phyloP scores from a whole-genome alignment of 805 yeast species.

The Starmerella bombicola region DNA sequence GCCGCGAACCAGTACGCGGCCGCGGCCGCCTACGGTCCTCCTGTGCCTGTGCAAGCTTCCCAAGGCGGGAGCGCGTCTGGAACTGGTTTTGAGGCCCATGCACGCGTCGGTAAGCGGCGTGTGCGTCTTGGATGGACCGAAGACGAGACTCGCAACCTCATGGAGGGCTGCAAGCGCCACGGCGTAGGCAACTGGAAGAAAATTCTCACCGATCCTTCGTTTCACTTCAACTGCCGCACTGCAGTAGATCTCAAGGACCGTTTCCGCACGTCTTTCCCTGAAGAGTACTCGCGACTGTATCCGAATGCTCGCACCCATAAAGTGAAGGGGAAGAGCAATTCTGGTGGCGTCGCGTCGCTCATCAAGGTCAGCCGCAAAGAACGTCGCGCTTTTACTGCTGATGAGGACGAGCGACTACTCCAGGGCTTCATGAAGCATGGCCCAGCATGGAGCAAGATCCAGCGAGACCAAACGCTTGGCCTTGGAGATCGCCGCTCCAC shows the following conservation, averaged over 20 bases:
- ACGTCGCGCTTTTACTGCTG: constrained; percentile 33
- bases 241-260: constrained; percentile 38
- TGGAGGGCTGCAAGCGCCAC: constrained; percentile 34
- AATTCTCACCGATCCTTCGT: constrained; percentile 33
- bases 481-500: constrained; percentile 33
- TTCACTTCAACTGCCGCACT: constrained; percentile 33
- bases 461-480: constrained; percentile 31
- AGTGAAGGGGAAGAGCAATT: constrained; percentile 22
- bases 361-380: constrained; percentile 36
- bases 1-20: constrained; percentile 20
- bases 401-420: constrained; percentile 33
- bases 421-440: constrained; percentile 35
- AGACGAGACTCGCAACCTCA: constrained; percentile 32
- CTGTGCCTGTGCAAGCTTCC: constrained; percentile 16
- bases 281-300: constrained; percentile 34
- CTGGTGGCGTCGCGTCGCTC: constrained; percentile 22
- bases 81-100: constrained; percentile 13
- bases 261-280: constrained; percentile 36
- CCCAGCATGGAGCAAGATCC: constrained; percentile 37
- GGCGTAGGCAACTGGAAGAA: constrained; percentile 39
- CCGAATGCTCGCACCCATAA: constrained; percentile 37
- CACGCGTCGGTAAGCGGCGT: constrained; percentile 28
- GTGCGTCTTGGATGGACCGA: constrained; percentile 33
- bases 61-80: constrained; percentile 6
- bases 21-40: constrained; percentile 22